These are phyloP conservation scores for Rhodotorula sp. DNA, from an alignment of 1,284 basidiomycete genomes.

Conservation along the genomic window DNA sequence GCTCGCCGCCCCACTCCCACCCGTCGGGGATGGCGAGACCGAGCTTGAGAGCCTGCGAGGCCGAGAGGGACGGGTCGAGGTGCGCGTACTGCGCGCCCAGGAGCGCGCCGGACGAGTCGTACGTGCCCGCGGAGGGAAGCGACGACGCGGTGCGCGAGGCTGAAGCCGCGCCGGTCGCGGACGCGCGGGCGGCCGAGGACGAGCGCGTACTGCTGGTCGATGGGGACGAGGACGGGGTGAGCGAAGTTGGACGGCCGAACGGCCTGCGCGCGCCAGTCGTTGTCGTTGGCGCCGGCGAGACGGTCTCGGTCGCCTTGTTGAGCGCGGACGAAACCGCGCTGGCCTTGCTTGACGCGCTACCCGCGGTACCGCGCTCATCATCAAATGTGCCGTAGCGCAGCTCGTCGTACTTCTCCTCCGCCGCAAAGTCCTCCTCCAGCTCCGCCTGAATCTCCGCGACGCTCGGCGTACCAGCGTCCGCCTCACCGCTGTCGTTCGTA, in stretches of 20 bases:
- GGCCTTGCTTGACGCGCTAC: background rate
- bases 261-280: background rate
- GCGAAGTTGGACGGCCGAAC: background rate
- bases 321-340: background rate
- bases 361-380: background rate
- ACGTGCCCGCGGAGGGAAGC: background rate
- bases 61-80: conserved; percentile 27
- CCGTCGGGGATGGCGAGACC: conserved; percentile 50
- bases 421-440: background rate
- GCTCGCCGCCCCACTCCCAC: conserved; percentile 73
- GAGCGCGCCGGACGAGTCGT: conserved; percentile 24
- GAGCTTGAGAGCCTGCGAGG: conserved; percentile 19
- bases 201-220: background rate
- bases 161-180: background rate
- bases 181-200: background rate
- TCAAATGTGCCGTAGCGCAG: background rate
- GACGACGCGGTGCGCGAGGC: background rate
- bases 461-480: background rate
- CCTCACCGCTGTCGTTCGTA: background rate
- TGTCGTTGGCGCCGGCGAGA: background rate
- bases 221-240: background rate
- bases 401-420: background rate
- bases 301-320: background rate
- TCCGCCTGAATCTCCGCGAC: background rate
- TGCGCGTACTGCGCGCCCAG: conserved; percentile 25